Base-by-base conservation (phyloP, 768 basidiomycete genomes). In the Neoboletus subvelutipes region DNA sequence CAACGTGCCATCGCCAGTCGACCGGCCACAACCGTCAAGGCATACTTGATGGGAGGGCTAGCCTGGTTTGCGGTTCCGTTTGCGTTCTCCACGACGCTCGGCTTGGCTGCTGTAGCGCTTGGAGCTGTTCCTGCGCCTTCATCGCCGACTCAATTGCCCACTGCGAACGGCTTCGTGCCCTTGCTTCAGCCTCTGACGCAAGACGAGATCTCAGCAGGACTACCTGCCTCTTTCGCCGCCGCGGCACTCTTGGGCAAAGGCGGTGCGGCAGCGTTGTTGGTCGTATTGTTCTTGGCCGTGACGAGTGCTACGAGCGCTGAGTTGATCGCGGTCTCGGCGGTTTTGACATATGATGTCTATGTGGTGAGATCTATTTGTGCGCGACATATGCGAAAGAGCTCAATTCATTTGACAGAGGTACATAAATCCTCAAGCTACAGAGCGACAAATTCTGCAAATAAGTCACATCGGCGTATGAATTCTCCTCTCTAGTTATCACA, bases 1-100 rank as follows among this genome's bases (percentile, higher is more conserved):
- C 92, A 94, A 67, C 82, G 92, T 13, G 94, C 94, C 1, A 93
- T 97, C 66, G 94, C 95, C 2, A 88, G 86, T 57, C 77, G 86
- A 17, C 93, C 92, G 0, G 86, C 83, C 1, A 86, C 81, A n/a
- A 89, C 88, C 13, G 93, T 95, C 56, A 94, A 94, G 71, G 94
- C 90, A 0, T 98, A 93, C 74, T 76, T 95, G 4, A 78, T 94
- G 9, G 95, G 94, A 43, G 94, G 94, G 4, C 69, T 94, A 9
- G 88, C 92, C 2, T 97, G 95, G 94, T 93, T 95, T 66, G 84
- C 89, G 1, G 92, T 94, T 57, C 92, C 92, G 0, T 92, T 94
- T 70, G 81, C 83, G 8, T 84, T 98, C 63, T 88, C 94, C 1
- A 94, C 91, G 0, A 90, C 90, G 2, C 82, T 97, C 40, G 95